Evolutionary conservation across 2,329 filamentous ascomycete species (phyloP), one percentile per base, ranked within the genome.

Genomic region (Neocucurbitaria cava): DNA sequence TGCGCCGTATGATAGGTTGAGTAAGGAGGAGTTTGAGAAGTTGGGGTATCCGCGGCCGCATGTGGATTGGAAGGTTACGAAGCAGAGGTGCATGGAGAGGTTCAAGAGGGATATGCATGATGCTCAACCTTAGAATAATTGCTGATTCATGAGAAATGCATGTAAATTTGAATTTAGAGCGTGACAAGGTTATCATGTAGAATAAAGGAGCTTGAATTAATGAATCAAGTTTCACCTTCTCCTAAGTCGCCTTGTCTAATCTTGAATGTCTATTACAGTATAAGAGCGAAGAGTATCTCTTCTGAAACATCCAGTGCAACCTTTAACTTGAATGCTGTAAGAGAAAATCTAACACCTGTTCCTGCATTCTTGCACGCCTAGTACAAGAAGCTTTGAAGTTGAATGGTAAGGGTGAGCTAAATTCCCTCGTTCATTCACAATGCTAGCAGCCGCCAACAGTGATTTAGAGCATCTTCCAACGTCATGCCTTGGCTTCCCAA

Each of bases 1-100:
- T 62, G 78, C 78, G 51, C 81, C 81, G 0, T 75, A 77, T 62
- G 74, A 73, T 33, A 61, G 81, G 20, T 63, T 82, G 53, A 68
- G 65, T 8, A 77, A 78, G 58, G 67, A 74, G n/a, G 79, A 81
- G 53, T 83, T 82, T 65, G 78, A 81, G 67, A 78, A 79, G 58
- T 49, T 80, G 42, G 79, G 77, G 3, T 81, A 81, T 62, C 78
- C 78, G 24, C 69, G 69, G 55, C 79, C 79, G 44, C 76, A 79
- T 66, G 78, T 81, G 21, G 72, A 81, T 58, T 81, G 75, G 65
- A 72, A 72, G 49, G 72, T 78, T 64, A 80, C 73, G 24, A 75
- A 77, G 65, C 61, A 71, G 40, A 72, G 79, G 54, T 77, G 76
- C 23, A 71, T 79, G 51, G 74, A 76, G 58, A 70, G 76, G 54